These are phyloP conservation scores for Ceratocystis destructans DNA, from an alignment of 2,329 filamentous ascomycete genomes.

Conservation along the genomic window DNA sequence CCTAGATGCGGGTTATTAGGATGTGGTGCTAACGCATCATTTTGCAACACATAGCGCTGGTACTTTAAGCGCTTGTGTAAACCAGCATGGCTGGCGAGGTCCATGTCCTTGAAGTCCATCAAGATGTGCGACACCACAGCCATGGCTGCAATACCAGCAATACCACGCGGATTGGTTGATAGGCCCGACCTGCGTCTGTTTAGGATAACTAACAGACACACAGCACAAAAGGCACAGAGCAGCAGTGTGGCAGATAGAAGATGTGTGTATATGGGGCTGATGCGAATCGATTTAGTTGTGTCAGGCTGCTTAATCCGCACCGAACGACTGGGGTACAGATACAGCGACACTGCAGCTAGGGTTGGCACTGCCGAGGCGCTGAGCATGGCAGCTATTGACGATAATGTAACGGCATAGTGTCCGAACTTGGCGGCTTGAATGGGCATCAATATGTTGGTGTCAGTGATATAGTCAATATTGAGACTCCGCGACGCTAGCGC, in stretches of 20 bases:
- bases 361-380: conserved; percentile 57
- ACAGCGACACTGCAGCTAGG: conserved; percentile 48
- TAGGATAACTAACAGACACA: conserved; percentile 46
- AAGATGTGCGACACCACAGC: conserved; percentile 59
- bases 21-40: conserved; percentile 56
- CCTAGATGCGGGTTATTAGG: conserved; percentile 32
- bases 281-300: conserved; percentile 39
- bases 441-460: conserved; percentile 51
- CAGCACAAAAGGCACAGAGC: conserved; percentile 44
- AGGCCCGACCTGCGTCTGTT: conserved; percentile 51
- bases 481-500: conserved; percentile 51
- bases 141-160: conserved; percentile 62
- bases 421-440: conserved; percentile 46
- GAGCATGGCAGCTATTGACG: conserved; percentile 49
- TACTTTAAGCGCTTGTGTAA: conserved; percentile 55
- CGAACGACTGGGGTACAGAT: conserved; percentile 39
- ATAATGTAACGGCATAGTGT: conserved; percentile 56
- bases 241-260: conserved; percentile 43
- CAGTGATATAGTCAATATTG: conserved; percentile 61
- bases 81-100: conserved; percentile 49
- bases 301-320: conserved; percentile 31
- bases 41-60: conserved; percentile 54
- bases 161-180: conserved; percentile 54
- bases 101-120: conserved; percentile 59
- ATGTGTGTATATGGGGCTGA: conserved; percentile 47